Percentiles rank a stretch among this genome's conserved stretches.
Evolutionary conservation across 352 stramenopile genomes (phyloP).

Genomic region (Phytopythium delawarense): DNA sequence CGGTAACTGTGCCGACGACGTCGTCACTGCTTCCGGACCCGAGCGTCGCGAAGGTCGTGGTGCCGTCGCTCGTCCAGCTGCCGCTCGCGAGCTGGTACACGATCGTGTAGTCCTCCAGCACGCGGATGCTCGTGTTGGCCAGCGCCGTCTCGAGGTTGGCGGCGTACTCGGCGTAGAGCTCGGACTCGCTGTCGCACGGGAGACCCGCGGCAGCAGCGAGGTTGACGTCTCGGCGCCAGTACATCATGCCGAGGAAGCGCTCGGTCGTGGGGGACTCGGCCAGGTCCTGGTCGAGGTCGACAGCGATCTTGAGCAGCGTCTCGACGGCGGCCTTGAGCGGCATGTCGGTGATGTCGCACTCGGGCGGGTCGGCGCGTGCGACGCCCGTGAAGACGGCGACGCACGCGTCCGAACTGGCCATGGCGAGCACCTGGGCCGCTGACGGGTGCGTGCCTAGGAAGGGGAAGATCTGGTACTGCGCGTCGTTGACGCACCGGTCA

Average conservation of each 20-base stretch:
- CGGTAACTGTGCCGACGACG: constrained; percentile 17
- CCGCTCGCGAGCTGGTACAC: constrained; percentile 28
- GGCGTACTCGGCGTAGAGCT: constrained; percentile 40
- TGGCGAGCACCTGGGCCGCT: constrained; percentile 27
- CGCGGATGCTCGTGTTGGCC: constrained; percentile 22
- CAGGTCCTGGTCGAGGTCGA: constrained; percentile 23
- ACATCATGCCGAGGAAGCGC: constrained; percentile 40
- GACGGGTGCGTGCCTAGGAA: constrained; percentile 42
- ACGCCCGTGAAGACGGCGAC: constrained; percentile 47
- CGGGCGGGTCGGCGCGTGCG: constrained; percentile 29
- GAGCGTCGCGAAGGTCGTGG: constrained; percentile 8
- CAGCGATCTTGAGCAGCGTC: constrained; percentile 53
- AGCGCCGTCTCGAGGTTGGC: constrained; percentile 30
- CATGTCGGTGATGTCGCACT: constrained; percentile 49
- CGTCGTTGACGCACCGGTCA: constrained; percentile 38
- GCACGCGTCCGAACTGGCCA: constrained; percentile 34
- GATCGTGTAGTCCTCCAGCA: constrained; percentile 26
- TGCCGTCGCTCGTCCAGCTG: constrained; percentile 23
- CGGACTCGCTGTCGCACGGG: constrained; percentile 40
- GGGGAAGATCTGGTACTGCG: constrained; percentile 60
- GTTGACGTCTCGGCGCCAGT: constrained; percentile 45
- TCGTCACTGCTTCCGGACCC: constrained; percentile 12
- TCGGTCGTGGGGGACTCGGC: constrained; percentile 20
- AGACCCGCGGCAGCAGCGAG: constrained; percentile 34
- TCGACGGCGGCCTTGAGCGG: constrained; percentile 48